Evolutionary conservation across 2,329 filamentous ascomycete species (phyloP).

Genomic region (Colletotrichum sp.): DNA sequence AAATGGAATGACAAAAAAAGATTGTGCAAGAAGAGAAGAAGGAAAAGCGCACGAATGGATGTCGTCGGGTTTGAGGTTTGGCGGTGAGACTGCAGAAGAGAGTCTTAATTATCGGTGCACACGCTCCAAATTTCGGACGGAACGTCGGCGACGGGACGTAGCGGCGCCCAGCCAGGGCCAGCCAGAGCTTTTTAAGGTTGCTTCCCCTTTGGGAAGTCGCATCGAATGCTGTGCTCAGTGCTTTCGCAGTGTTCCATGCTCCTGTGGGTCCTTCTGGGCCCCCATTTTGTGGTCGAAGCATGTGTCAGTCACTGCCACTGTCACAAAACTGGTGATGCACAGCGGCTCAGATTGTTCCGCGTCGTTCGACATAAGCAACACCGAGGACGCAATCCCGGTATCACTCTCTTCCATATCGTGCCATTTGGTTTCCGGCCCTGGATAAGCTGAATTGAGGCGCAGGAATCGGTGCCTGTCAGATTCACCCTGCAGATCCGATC

Average conservation of each 20-base stretch:
- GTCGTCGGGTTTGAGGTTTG: neutral
- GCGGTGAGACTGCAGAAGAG: conserved; percentile 6
- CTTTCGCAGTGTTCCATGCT: neutral
- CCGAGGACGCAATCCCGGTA: neutral
- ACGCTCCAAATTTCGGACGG: conserved; percentile 3
- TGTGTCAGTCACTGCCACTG: neutral
- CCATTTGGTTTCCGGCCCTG: neutral
- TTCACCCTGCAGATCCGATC: neutral
- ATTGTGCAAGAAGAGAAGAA: neutral
- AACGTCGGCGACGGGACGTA: neutral
- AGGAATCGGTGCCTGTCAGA: neutral
- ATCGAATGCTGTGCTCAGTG: neutral
- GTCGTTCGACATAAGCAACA: neutral
- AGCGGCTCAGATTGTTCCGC: neutral
- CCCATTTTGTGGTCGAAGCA: too few relatives aligned
- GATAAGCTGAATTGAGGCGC: neutral
- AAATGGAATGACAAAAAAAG: neutral
- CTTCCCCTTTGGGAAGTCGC: conserved; percentile 10
- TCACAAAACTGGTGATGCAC: neutral
- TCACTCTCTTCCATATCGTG: neutral
- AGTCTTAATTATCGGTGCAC: neutral
- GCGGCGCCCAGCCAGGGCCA: neutral
- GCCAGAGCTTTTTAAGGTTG: neutral
- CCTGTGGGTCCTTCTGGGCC: neutral
- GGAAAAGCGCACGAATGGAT: neutral